A percentile compares a stretch with the other conserved stretches of the same genome.
Conservation (phyloP, 768 basidiomycete genomes). For the Russula compacta region DNA sequence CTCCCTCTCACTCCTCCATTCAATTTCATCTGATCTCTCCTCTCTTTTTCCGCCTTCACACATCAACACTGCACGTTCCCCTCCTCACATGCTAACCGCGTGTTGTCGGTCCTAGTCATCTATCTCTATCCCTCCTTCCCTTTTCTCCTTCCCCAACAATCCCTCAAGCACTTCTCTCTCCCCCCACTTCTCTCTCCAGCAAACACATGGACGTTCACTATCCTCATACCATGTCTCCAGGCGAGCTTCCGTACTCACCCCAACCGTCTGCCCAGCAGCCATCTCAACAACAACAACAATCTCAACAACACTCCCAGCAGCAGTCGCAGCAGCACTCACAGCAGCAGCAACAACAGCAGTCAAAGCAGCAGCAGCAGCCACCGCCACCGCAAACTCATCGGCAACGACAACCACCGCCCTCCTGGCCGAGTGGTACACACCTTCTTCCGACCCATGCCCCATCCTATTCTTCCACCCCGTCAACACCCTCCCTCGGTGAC, state of each 20-base stretch:
- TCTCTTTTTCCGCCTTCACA: slow-evolving; percentile 18
- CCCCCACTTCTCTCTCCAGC: not conserved
- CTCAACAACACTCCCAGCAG: slow-evolving; percentile 18
- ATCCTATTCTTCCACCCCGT: slow-evolving; percentile 15
- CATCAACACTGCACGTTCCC: slow-evolving; percentile 12
- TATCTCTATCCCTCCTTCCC: slow-evolving; percentile 1
- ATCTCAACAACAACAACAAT: slow-evolving; percentile 18
- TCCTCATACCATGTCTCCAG: slow-evolving; percentile 23
- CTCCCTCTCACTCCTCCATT: not conserved
- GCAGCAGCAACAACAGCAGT: not conserved
- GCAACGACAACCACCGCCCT: slow-evolving; percentile 26
- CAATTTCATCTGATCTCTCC: slow-evolving; percentile 13
- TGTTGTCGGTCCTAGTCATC: slow-evolving; percentile 11
- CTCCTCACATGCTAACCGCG: slow-evolving; percentile 18
- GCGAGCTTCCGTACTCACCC: slow-evolving; percentile 27
- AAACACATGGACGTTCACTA: slow-evolving; percentile 25
- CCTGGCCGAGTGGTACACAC: slow-evolving; percentile 20
- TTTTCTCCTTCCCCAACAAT: slow-evolving; percentile 4
- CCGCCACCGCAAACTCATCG: not conserved
- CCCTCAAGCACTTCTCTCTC: slow-evolving; percentile 8
- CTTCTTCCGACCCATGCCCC: slow-evolving; percentile 19
- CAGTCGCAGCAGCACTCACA: not conserved
- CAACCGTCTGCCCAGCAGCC: slow-evolving; percentile 24
- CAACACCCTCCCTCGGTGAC: slow-evolving; percentile 19
- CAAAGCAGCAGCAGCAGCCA: not conserved